A percentile compares a stretch with the other conserved stretches of the same genome.
phyloP scores from a whole-genome alignment of 2,329 filamentous ascomycete genomes.

The Emericellopsis atlantica region DNA sequence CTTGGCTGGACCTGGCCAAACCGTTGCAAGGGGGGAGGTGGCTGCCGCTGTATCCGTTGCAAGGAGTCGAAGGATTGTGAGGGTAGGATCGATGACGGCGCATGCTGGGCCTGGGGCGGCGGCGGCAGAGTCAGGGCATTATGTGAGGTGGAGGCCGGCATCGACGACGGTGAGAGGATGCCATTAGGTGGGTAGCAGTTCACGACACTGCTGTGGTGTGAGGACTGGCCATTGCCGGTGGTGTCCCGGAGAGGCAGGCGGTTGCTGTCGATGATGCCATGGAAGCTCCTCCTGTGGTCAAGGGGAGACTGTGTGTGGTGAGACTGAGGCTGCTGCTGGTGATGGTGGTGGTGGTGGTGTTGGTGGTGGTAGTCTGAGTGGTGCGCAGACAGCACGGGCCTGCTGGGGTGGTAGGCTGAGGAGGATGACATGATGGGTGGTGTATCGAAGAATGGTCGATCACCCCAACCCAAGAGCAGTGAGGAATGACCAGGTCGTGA shows the following conservation, averaged over 20 bases:
- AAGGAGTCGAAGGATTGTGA: conserved; percentile 32
- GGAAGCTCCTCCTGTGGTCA: conserved; percentile 27
- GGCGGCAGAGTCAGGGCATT: neutral
- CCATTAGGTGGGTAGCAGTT: neutral
- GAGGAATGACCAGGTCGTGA: neutral
- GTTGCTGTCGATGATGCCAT: conserved; percentile 8
- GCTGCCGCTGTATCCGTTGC: conserved; percentile 16
- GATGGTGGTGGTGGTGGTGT: neutral
- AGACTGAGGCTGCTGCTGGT: too few species aligned
- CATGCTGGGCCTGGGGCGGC: neutral
- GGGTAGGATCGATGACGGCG: conserved; percentile 34
- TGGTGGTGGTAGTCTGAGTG: conserved; percentile 25
- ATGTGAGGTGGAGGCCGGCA: neutral
- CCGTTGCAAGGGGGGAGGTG: conserved; percentile 7
- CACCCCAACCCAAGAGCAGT: neutral
- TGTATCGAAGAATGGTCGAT: neutral
- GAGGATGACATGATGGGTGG: conserved; percentile 18
- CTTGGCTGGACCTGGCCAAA: conserved; percentile 17
- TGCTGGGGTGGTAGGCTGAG: conserved; percentile 22
- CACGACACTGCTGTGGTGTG: neutral
- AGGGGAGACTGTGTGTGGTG: conserved; percentile 4
- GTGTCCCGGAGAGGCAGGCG: conserved; percentile 38
- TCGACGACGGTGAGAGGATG: conserved; percentile 20
- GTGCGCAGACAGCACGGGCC: conserved; percentile 35
- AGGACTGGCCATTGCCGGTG: conserved; percentile 34